Evolutionary conservation across 202 grass and related monocot genomes (phyloP).

Genomic region (Digitaria exilis): DNA sequence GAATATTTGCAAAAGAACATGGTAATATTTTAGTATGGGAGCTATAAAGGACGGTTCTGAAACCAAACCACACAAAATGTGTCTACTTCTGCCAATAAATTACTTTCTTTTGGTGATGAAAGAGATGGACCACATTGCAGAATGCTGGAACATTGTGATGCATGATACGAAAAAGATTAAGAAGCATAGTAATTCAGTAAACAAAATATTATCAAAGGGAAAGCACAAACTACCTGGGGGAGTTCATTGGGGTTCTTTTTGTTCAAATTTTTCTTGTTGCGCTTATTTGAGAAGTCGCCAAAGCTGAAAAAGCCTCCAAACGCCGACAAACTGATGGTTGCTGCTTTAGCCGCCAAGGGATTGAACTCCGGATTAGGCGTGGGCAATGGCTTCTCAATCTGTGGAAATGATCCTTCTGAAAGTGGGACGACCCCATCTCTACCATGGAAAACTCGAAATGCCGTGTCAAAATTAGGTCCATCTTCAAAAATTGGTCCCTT

Average conservation of each 20-base stretch:
- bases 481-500: slow-evolving; percentile 99
- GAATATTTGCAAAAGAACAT: not conserved
- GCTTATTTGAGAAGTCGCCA: slow-evolving; percentile 69
- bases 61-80: not conserved
- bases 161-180: slow-evolving; percentile 9
- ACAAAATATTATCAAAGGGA: not conserved
- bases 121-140: not conserved
- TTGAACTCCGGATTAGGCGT: slow-evolving; percentile 65
- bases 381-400: slow-evolving; percentile 45
- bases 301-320: slow-evolving; percentile 84
- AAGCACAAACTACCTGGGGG: slow-evolving; percentile 48
- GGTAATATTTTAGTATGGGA: not conserved
- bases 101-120: slow-evolving; percentile 23
- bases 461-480: slow-evolving; percentile 90
- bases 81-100: not conserved
- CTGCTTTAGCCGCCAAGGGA: slow-evolving; percentile 88
- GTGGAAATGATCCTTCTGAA: slow-evolving; percentile 62
- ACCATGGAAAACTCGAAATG: slow-evolving; percentile 96
- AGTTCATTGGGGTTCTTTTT: slow-evolving; percentile 63
- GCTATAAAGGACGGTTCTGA: not conserved
- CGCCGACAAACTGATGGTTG: slow-evolving; percentile 82
- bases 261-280: slow-evolving; percentile 62
- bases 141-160: not conserved
- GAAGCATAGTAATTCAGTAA: not conserved
- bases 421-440: slow-evolving; percentile 89